A percentile compares a stretch with the other conserved stretches of the same genome.
Evolutionary conservation across 1,284 basidiomycete genomes (phyloP).

Genomic region (Inonotus obliquus): DNA sequence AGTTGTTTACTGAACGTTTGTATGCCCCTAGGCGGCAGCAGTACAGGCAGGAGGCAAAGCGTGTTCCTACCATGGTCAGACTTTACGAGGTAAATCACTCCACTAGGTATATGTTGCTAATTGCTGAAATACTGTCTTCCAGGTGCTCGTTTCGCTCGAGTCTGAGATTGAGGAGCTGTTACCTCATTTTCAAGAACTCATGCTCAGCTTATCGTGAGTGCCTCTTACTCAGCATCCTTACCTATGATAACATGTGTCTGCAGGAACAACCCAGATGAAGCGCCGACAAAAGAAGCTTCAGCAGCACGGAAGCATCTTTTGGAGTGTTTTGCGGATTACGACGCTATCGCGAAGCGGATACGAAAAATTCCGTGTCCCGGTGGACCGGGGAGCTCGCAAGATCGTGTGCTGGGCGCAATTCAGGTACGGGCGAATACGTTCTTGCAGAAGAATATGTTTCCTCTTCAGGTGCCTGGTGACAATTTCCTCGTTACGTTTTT

Average conservation of each 20-base stretch:
- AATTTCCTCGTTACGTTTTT: not conserved
- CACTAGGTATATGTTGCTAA: not conserved
- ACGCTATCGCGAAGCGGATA: constrained; percentile 83
- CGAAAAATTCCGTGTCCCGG: constrained; percentile 59
- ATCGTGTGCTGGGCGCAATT: constrained; percentile 80
- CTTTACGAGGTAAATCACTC: constrained; percentile 59
- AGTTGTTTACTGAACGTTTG: constrained; percentile 4
- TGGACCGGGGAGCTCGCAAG: constrained; percentile 68
- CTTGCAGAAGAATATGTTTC: constrained; percentile 85
- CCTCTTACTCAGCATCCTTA: not conserved
- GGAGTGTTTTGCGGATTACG: constrained; percentile 84
- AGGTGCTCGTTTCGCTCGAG: constrained; percentile 76
- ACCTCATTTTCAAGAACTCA: constrained; percentile 68
- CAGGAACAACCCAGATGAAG: constrained; percentile 48
- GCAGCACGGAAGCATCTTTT: constrained; percentile 75
- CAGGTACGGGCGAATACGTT: constrained; percentile 75
- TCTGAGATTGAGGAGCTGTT: constrained; percentile 66
- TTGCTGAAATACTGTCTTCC: not conserved
- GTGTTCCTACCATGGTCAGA: constrained; percentile 59
- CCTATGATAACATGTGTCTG: not conserved
- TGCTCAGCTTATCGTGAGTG: constrained; percentile 49
- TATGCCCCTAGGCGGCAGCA: constrained; percentile 57
- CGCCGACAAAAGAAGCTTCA: constrained; percentile 63
- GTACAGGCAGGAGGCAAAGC: constrained; percentile 64
- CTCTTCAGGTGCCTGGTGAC: constrained; percentile 53